phyloP scores from a whole-genome alignment of 1,284 basidiomycete species.

The Filobasidium uniguttulatum region DNA sequence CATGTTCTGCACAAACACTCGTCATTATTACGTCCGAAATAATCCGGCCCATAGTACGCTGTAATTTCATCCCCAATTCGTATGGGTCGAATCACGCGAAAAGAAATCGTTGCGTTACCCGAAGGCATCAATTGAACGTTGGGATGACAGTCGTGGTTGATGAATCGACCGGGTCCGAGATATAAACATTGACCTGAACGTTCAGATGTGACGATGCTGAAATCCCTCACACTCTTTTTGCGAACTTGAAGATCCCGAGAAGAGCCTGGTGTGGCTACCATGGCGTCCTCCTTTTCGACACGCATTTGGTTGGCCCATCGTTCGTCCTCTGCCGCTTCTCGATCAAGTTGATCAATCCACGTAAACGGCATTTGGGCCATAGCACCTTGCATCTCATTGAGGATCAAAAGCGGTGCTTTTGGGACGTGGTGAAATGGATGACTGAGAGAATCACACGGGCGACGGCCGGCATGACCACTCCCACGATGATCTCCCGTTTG shows the following conservation, averaged over 20 bases:
- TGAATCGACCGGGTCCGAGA: slow-evolving; percentile 35
- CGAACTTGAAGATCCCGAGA: too few species aligned
- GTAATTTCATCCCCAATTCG: slow-evolving; percentile 33
- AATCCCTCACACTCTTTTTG: slow-evolving; percentile 20
- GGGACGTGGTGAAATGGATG: too few species aligned
- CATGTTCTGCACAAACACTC: slow-evolving; percentile 11
- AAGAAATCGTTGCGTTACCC: slow-evolving; percentile 29
- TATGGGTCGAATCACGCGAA: slow-evolving; percentile 24
- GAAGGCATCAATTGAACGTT: slow-evolving; percentile 30
- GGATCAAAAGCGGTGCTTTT: neutral
- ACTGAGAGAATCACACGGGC: too few species aligned
- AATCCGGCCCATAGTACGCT: slow-evolving; percentile 24
- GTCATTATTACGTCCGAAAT: slow-evolving; percentile 10
- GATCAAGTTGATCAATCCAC: slow-evolving; percentile 6
- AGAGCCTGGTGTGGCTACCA: too few species aligned
- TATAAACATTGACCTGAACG: slow-evolving; percentile 28
- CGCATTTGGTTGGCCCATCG: neutral
- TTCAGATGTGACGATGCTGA: slow-evolving; percentile 33
- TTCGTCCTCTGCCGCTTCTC: slow-evolving; percentile 5
- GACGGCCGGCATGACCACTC: too few species aligned
- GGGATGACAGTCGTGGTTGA: slow-evolving; percentile 36
- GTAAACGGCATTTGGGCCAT: slow-evolving; percentile 8
- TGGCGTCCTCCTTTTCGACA: too few species aligned
- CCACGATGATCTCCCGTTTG: too few species aligned
- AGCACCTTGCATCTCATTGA: slow-evolving; percentile 5